Evolutionary conservation across 192 early-diverging fungal species (phyloP).

Genomic region (Linnemannia zychae): DNA sequence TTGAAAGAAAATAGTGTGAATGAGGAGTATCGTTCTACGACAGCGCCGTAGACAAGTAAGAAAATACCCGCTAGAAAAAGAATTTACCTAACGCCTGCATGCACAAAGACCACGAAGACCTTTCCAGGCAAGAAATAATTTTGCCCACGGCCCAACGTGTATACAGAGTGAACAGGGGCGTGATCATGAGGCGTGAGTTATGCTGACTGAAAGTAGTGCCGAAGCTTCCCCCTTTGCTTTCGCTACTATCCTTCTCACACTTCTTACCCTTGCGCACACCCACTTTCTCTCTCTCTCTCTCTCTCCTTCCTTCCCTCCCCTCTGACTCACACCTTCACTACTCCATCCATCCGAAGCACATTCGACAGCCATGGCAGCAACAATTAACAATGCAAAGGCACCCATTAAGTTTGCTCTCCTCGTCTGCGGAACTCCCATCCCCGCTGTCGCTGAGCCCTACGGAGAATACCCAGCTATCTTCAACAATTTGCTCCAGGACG

Average conservation of each 20-base stretch:
- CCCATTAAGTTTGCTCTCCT: conserved; percentile 61
- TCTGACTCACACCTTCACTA: not conserved
- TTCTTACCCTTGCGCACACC: not conserved
- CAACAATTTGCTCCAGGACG: conserved; percentile 43
- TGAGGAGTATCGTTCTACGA: too few species aligned
- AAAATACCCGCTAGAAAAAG: too few species aligned
- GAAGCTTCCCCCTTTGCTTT: not conserved
- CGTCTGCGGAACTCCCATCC: conserved; percentile 62
- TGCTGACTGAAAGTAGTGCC: conserved; percentile 13
- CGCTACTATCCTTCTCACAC: not conserved
- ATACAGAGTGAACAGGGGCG: too few species aligned
- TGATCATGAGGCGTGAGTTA: not conserved
- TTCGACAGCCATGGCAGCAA: conserved; percentile 9
- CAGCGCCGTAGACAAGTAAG: too few species aligned
- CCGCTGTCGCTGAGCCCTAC: conserved; percentile 56
- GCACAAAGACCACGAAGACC: too few species aligned
- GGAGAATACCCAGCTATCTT: conserved; percentile 65
- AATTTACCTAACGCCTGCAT: too few species aligned
- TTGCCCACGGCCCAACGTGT: too few species aligned
- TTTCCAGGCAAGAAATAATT: too few species aligned
- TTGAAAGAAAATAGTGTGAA: too few species aligned
- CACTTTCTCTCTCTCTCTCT: not conserved
- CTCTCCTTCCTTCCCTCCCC: not conserved
- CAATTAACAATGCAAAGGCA: not conserved
- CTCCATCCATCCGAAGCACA: not conserved